These are phyloP conservation scores for Yamadazyma conglobata DNA, from an alignment of 1,139 yeast genomes.

Conservation along the genomic window DNA sequence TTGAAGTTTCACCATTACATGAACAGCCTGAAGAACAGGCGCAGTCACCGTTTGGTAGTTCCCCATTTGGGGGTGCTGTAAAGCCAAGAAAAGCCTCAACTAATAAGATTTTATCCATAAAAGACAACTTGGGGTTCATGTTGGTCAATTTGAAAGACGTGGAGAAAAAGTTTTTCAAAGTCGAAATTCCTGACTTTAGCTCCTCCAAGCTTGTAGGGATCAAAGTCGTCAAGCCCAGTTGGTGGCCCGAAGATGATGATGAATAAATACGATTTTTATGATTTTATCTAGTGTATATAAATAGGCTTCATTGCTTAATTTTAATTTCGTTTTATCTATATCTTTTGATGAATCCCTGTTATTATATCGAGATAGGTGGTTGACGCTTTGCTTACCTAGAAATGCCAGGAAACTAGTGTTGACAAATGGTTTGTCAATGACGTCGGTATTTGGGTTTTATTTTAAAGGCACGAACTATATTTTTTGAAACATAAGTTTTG, in stretches of 20 bases:
- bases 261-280: not conserved
- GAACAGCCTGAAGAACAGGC: constrained; percentile 13
- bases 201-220: constrained; percentile 32
- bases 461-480: too few relatives aligned
- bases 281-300: too few relatives aligned
- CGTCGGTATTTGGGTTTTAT: too few relatives aligned
- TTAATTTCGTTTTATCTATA: too few relatives aligned
- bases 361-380: too few relatives aligned
- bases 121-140: constrained; percentile 67
- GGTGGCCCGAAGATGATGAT: constrained; percentile 53
- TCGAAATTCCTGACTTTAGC: constrained; percentile 27
- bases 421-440: too few relatives aligned
- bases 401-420: too few relatives aligned
- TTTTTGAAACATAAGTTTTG: too few relatives aligned
- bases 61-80: constrained; percentile 33
- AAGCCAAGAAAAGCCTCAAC: constrained; percentile 38
- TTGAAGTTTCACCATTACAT: constrained; percentile 22
- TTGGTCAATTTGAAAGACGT: constrained; percentile 48
- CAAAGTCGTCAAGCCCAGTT: constrained; percentile 53
- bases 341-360: too few relatives aligned
- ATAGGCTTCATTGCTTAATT: too few relatives aligned
- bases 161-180: constrained; percentile 26
- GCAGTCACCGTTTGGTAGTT: constrained; percentile 14
- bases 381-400: too few relatives aligned
- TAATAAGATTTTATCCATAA: constrained; percentile 57